Conservation (phyloP, 768 basidiomycete species). For the Mrakia blollopis region DNA sequence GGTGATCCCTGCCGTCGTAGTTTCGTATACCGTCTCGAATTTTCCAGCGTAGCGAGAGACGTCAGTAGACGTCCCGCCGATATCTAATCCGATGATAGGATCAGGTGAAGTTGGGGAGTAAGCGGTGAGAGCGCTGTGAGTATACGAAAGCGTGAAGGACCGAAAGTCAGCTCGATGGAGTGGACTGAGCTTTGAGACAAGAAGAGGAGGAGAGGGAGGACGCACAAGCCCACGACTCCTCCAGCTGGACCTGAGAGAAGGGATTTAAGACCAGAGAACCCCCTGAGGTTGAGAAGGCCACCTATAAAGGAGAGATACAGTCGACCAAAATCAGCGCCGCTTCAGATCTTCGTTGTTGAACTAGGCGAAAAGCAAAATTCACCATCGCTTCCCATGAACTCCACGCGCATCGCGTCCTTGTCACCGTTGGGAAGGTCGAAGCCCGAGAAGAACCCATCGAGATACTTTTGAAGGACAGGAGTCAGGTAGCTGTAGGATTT, state of each 20-base stretch:
- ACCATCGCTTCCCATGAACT: constrained; percentile 30
- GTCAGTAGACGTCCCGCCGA: constrained; percentile 33
- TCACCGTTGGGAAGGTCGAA: constrained; percentile 11
- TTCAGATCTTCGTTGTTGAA: neutral
- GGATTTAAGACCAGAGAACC: constrained; percentile 35
- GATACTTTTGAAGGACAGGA: constrained; percentile 31
- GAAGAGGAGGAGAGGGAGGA: too few relatives aligned
- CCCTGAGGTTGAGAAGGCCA: constrained; percentile 13
- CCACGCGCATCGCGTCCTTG: constrained; percentile 9
- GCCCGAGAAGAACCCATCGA: constrained; percentile 21
- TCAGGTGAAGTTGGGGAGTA: neutral
- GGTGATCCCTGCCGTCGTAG: constrained; percentile 27
- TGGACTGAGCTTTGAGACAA: too few relatives aligned
- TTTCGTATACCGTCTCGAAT: constrained; percentile 33
- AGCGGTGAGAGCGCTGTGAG: constrained; percentile 4
- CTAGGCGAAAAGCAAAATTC: neutral
- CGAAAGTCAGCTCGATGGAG: too few relatives aligned
- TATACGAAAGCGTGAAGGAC: too few relatives aligned
- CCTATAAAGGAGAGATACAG: neutral
- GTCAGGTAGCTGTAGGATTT: constrained; percentile 36
- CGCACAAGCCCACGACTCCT: constrained; percentile 35
- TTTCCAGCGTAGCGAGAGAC: constrained; percentile 37
- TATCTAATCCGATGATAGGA: constrained; percentile 38
- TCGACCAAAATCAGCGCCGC: too few relatives aligned
- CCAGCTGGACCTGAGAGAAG: constrained; percentile 37